A percentile compares a stretch with the other conserved stretches of the same genome.
These are phyloP conservation scores for Chaetoceros muelleri DNA, from an alignment of 108 stramenopile species.

Conservation along the genomic window DNA sequence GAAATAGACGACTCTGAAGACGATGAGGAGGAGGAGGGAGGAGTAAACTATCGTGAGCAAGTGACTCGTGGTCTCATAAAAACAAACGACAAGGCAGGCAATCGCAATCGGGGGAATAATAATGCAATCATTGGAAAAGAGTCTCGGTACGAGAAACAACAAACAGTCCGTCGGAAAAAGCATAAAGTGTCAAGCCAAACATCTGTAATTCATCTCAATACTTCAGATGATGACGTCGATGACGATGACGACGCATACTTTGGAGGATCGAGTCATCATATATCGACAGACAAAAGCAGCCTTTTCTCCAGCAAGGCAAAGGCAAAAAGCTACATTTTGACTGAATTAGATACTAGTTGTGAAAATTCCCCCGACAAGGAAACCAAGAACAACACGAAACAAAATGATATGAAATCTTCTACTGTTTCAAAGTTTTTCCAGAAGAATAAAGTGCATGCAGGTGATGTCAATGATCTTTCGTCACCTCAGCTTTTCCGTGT, in stretches of 20 bases:
- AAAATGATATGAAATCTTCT: slow-evolving; percentile 2
- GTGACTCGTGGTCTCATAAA: neutral
- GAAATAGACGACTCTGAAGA: slow-evolving; percentile 9
- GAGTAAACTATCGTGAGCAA: slow-evolving; percentile 17
- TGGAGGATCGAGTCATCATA: too few species aligned
- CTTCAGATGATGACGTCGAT: too few species aligned
- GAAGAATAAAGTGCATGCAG: slow-evolving; percentile 12
- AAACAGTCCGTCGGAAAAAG: neutral
- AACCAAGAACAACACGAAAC: slow-evolving; percentile 8
- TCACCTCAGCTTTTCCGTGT: neutral
- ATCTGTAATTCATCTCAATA: too few species aligned
- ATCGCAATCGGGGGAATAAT: slow-evolving; percentile 9
- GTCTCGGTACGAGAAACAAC: neutral
- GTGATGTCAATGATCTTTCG: neutral
- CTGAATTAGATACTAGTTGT: too few species aligned
- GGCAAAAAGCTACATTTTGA: too few species aligned
- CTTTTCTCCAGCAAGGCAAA: too few species aligned
- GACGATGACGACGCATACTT: too few species aligned
- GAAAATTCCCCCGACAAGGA: too few species aligned
- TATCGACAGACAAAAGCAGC: too few species aligned
- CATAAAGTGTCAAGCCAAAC: too few species aligned
- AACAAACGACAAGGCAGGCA: slow-evolving; percentile 9
- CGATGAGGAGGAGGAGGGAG: slow-evolving; percentile 28
- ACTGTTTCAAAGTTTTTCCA: slow-evolving; percentile 2
- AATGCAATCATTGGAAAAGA: slow-evolving; percentile 10